Evolutionary conservation across 225 moss, liverwort and hornwort species (phyloP).

Genomic region (Asterella californica): DNA sequence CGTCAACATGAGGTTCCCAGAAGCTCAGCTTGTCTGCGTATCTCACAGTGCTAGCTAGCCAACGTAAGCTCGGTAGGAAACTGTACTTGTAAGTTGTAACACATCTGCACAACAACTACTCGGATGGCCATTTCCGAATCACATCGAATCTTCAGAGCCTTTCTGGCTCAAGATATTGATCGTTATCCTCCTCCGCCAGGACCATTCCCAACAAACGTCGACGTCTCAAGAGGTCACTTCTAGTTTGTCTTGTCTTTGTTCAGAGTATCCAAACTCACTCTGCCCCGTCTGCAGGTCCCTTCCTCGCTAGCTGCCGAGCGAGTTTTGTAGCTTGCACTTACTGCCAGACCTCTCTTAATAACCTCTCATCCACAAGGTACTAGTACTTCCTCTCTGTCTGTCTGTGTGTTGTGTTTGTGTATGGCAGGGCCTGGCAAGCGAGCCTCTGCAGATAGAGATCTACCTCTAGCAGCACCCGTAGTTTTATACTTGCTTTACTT

Average conservation of each 20-base stretch:
- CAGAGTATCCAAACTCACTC: background rate
- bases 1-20: slow-evolving; percentile 18
- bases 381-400: background rate
- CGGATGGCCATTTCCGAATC: background rate
- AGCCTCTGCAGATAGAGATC: no score
- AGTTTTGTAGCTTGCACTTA: no score
- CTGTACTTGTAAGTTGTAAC: no score
- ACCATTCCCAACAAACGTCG: slow-evolving; percentile 14
- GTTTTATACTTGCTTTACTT: no score
- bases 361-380: no score
- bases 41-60: background rate
- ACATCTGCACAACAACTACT: background rate
- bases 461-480: background rate
- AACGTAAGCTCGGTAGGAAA: slow-evolving; percentile 4
- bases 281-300: background rate
- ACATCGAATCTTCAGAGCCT: slow-evolving; percentile 10
- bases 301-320: background rate
- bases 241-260: background rate
- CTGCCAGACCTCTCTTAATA: no score
- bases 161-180: slow-evolving; percentile 13
- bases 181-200: background rate
- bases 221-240: background rate
- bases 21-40: background rate
- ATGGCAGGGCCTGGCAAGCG: no score
- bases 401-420: no score